phyloP scores from a whole-genome alignment of 352 stramenopile species.

The Globisporangium nunn region DNA sequence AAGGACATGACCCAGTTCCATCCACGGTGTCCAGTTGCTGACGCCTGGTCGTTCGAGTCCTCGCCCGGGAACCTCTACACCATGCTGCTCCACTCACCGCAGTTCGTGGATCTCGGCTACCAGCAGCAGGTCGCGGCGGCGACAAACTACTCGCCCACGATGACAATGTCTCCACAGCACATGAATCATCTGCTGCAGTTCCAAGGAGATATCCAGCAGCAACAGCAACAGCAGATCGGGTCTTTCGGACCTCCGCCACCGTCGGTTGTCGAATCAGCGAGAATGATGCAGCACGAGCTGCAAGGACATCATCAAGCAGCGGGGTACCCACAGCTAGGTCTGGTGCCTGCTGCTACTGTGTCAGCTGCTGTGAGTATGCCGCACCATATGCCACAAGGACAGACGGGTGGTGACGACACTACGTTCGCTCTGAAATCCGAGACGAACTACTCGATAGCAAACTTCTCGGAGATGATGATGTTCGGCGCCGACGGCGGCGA shows the following conservation, averaged over 20 bases:
- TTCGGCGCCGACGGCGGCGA: constrained; percentile 11
- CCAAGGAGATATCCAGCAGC: constrained; percentile 1
- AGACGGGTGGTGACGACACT: background rate
- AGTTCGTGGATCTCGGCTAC: constrained; percentile 6
- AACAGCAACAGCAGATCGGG: background rate
- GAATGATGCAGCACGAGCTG: background rate
- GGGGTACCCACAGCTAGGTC: background rate
- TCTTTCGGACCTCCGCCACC: constrained; percentile 2
- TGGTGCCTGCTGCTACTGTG: background rate
- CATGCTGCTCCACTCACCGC: constrained; percentile 7
- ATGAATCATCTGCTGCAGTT: constrained; percentile 3
- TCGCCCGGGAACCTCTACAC: constrained; percentile 5
- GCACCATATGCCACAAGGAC: background rate
- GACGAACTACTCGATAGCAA: constrained; percentile 14
- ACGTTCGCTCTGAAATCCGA: background rate
- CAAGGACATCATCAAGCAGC: background rate
- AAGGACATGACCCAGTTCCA: constrained; percentile 1
- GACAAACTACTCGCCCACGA: background rate
- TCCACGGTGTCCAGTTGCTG: background rate
- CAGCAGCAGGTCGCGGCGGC: constrained; percentile 6
- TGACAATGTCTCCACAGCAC: background rate
- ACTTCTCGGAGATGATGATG: constrained; percentile 40
- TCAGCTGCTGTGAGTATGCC: background rate
- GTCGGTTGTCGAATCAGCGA: background rate
- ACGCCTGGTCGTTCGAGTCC: constrained; percentile 8